phyloP scores from a whole-genome alignment of 805 yeast species.

The Kluyveromyces siamensis region DNA sequence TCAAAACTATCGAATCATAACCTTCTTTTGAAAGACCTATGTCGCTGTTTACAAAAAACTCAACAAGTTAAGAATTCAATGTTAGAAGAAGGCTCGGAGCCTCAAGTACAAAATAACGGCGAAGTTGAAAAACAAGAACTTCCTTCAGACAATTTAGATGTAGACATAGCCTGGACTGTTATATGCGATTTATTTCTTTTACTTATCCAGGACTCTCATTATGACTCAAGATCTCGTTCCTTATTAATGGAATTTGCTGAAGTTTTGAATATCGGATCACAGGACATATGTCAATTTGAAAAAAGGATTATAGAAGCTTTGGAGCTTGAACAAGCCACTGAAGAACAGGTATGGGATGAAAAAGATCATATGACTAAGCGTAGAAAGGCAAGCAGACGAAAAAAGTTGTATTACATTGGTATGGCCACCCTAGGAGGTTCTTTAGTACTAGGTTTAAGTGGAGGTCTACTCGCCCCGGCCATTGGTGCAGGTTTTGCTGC shows the following conservation, averaged over 20 bases:
- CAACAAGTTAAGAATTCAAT: constrained; percentile 45
- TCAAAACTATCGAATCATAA: constrained; percentile 81
- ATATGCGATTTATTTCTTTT: constrained; percentile 83
- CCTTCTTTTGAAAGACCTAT: constrained; percentile 61
- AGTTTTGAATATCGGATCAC: constrained; percentile 43
- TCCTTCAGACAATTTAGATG: constrained; percentile 35
- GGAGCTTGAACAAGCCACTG: constrained; percentile 77
- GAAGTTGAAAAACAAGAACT: constrained; percentile 17
- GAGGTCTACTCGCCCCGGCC: constrained; percentile 93
- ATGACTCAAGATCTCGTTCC: constrained; percentile 83
- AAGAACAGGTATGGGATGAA: constrained; percentile 66
- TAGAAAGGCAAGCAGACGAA: constrained; percentile 53
- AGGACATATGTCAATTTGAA: constrained; percentile 84
- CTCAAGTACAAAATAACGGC: constrained; percentile 3
- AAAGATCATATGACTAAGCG: constrained; percentile 58
- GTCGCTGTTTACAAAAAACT: constrained; percentile 47
- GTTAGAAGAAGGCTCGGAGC: constrained; percentile 4
- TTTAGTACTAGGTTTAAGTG: constrained; percentile 85
- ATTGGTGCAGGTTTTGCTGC: constrained; percentile 99
- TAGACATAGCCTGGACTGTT: constrained; percentile 88
- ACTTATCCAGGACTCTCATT: constrained; percentile 71
- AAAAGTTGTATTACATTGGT: constrained; percentile 78
- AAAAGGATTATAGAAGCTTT: constrained; percentile 82
- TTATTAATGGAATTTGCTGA: constrained; percentile 62
- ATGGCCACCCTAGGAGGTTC: constrained; percentile 96